phyloP scores from a whole-genome alignment of 768 basidiomycete species.

The Scleroderma bovista region DNA sequence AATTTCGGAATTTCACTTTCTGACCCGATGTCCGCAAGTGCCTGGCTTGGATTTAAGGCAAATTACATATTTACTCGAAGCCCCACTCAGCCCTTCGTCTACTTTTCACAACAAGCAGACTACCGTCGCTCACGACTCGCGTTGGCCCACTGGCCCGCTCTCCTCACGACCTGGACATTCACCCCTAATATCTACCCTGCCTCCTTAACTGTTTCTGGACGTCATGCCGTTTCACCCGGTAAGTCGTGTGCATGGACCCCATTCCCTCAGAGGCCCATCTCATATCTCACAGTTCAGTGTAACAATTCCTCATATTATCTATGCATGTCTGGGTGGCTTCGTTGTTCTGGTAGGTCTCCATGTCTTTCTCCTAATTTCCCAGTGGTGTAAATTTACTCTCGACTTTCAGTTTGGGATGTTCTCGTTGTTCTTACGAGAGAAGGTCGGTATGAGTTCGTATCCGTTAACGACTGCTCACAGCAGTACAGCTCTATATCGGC shows the following conservation, averaged over 20 bases:
- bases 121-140: neutral
- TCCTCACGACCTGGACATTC: neutral
- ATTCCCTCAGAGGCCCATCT: neutral
- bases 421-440: conserved; percentile 85
- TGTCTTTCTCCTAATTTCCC: neutral
- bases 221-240: conserved; percentile 50
- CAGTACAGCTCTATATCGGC: conserved; percentile 74
- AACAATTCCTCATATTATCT: conserved; percentile 67
- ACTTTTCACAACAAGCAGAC: neutral
- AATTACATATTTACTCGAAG: neutral
- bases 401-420: conserved; percentile 86
- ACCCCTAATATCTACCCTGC: neutral
- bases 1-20: neutral
- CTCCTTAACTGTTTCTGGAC: conserved; percentile 13
- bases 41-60: neutral
- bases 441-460: conserved; percentile 36
- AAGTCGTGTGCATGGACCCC: conserved; percentile 16
- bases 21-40: neutral
- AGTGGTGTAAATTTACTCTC: neutral
- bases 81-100: neutral
- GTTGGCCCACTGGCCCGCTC: neutral
- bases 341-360: conserved; percentile 57
- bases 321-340: conserved; percentile 77
- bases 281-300: conserved; percentile 33
- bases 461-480: conserved; percentile 4